A percentile compares a stretch with the other conserved stretches of the same genome.
Evolutionary conservation across 108 stramenopile genomes (phyloP).

Genomic region (Fragilaria crotonensis): DNA sequence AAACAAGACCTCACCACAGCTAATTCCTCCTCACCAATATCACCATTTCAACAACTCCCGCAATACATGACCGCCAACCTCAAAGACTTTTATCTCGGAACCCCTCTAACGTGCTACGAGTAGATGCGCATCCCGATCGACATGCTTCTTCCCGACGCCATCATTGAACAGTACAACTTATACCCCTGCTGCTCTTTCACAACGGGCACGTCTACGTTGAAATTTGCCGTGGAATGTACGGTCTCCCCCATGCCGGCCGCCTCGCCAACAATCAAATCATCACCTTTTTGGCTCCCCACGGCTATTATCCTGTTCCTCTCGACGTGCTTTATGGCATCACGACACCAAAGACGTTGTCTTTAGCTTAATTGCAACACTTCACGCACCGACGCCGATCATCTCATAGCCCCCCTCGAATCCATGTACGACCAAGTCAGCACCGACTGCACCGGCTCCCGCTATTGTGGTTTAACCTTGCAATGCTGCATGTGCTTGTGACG

Average conservation of each 20-base stretch:
- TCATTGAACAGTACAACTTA: slow-evolving; percentile 31
- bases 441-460: no score
- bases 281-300: slow-evolving; percentile 7
- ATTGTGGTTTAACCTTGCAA: no score
- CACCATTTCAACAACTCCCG: slow-evolving; percentile 13
- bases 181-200: slow-evolving; percentile 3
- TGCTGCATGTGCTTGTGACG: no score
- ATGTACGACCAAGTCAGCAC: no score
- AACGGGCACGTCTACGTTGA: slow-evolving; percentile 8
- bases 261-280: slow-evolving; percentile 23
- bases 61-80: slow-evolving; percentile 21
- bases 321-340: no score
- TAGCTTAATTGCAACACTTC: no score
- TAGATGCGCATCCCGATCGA: slow-evolving; percentile 28
- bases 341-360: no score
- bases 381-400: no score
- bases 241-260: slow-evolving; percentile 36
- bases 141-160: slow-evolving; percentile 19
- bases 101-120: slow-evolving; percentile 21
- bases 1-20: slow-evolving; percentile 17
- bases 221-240: slow-evolving; percentile 35
- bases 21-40: slow-evolving; percentile 28
- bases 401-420: no score
- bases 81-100: slow-evolving; percentile 27
- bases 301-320: no score